These are phyloP conservation scores for Cerioporus squamosus DNA, from an alignment of 1,284 basidiomycete species.

Conservation along the genomic window DNA sequence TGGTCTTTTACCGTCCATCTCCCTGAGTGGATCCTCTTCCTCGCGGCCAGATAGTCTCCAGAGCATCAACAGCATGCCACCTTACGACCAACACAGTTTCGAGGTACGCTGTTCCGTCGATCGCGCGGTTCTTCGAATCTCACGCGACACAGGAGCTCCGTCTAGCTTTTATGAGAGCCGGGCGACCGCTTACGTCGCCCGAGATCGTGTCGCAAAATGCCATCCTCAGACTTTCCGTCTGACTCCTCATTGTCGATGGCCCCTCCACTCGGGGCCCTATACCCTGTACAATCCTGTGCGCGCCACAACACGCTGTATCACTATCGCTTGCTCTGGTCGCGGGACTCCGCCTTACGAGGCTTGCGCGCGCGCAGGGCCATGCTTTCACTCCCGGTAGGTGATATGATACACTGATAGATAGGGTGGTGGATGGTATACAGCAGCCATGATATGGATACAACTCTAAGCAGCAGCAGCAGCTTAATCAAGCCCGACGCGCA, in stretches of 20 bases:
- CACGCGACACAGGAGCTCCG: conserved; percentile 30
- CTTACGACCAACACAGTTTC: conserved; percentile 31
- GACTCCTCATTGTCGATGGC: background rate
- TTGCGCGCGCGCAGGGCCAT: background rate
- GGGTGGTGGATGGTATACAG: background rate
- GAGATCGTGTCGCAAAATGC: conserved; percentile 29
- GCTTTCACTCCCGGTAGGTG: background rate
- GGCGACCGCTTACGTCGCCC: conserved; percentile 30
- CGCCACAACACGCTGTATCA: conserved; percentile 16
- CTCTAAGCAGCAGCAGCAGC: background rate
- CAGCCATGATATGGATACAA: conserved; percentile 1
- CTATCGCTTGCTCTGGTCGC: background rate
- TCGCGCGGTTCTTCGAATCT: background rate
- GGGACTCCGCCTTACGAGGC: background rate
- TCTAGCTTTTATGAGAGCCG: conserved; percentile 26
- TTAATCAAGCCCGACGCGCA: too few species aligned
- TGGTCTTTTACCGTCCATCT: conserved; percentile 7
- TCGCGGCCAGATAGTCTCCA: conserved; percentile 24
- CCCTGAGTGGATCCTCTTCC: background rate
- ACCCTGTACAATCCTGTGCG: conserved; percentile 7
- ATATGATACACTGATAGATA: conserved; percentile 2
- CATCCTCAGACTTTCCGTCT: conserved; percentile 17
- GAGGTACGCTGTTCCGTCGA: conserved; percentile 25
- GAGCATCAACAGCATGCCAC: conserved; percentile 28
- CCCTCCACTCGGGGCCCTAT: background rate